Evolutionary conservation across 345 rosid genomes (phyloP), one percentile per base, ranked within the genome.

Genomic region (Lepidium sativum): DNA sequence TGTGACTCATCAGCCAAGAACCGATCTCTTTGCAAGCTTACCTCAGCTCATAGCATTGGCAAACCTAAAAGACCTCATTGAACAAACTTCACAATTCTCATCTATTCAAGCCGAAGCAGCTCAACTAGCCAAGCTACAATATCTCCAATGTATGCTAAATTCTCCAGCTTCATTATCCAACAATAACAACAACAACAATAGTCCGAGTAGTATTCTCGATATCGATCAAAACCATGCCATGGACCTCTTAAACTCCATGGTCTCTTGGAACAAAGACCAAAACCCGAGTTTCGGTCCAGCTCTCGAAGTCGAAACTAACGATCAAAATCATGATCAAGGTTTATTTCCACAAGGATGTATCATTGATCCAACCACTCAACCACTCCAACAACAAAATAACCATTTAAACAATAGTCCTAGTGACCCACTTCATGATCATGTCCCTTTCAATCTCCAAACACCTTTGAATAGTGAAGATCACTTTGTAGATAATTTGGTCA

Each of bases 1-100:
- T 0, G 81, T 86, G 39, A 84, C 96, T 16, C 96, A 88, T 77
- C 76, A 77, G 75, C 92, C 89, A 66, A 81, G 92, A 78, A 79
- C 92, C 25, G 77, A 73, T 33, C 68, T 73, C 4, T 73, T 73
- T 2, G 67, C 77, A 67, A 73, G 73, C 64, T 73, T 73, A 54
- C 77, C 77, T 44, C 77, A 73, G 58, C 73, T 73, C 51, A 73
- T 73, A 67, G 77, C 77, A 45, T 67, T 73, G 33, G 77, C 73
- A 34, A 73, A 73, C 38, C 43, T 73, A 18, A 67, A 60, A 67
- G 77, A 67, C 12, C 59, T 73, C 25, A 53, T 73, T 37, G 77
- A 73, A 20, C 77, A 73, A 60, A 60, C 72, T 38, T 67, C 72
- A 44, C 73, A 73, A 47, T 59, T 59, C 73, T 54, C 73, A 27